Percentiles rank a stretch among this genome's conserved stretches.
Conservation (phyloP, 805 yeast genomes). For the Tetrapisispora fleetii region DNA sequence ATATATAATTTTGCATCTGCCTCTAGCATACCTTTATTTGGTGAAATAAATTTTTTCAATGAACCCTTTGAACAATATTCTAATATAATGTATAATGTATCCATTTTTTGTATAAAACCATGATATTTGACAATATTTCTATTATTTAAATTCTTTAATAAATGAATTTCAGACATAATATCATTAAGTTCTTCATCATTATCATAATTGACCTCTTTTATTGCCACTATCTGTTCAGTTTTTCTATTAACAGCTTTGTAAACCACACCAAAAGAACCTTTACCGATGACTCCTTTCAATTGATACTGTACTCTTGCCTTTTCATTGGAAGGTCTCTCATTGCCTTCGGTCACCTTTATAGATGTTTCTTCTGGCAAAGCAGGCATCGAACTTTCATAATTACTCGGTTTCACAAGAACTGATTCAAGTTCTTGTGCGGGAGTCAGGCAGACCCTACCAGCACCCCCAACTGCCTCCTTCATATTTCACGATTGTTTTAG, state of each 20-base stretch:
- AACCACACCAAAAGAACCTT: constrained; percentile 87
- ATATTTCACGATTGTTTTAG: background rate
- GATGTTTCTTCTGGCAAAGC: background rate
- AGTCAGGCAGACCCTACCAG: constrained; percentile 12
- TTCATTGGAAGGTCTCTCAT: background rate
- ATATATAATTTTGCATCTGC: constrained; percentile 50
- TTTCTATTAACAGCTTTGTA: constrained; percentile 60
- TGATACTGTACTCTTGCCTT: constrained; percentile 29
- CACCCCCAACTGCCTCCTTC: background rate
- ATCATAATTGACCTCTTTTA: constrained; percentile 65
- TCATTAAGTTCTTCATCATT: constrained; percentile 63
- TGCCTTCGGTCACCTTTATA: background rate
- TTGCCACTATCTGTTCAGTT: constrained; percentile 64
- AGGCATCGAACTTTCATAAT: background rate
- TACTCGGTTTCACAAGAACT: background rate
- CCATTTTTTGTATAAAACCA: constrained; percentile 71
- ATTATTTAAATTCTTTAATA: constrained; percentile 72
- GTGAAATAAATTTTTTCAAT: constrained; percentile 36
- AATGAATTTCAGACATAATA: constrained; percentile 52
- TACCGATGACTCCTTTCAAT: constrained; percentile 62
- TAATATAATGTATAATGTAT: constrained; percentile 62
- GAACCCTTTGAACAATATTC: constrained; percentile 66
- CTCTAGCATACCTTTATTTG: constrained; percentile 41
- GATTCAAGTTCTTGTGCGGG: constrained; percentile 16
- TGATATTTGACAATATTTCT: constrained; percentile 85